Conservation (phyloP, 768 basidiomycete species). For the Naganishia kalamii region DNA sequence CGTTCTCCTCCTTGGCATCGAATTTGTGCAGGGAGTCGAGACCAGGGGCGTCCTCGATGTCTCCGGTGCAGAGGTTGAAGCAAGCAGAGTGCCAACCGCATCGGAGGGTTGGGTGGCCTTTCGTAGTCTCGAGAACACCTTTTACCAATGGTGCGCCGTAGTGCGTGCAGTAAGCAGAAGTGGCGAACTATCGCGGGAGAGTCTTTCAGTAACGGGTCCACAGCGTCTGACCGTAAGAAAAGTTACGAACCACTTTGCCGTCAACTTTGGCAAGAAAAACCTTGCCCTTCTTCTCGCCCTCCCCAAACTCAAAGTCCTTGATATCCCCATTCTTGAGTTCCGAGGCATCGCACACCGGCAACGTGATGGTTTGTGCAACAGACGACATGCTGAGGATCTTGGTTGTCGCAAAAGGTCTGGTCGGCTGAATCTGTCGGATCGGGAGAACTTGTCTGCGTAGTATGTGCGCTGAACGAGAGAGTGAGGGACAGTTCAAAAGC, state of each 20-base stretch:
- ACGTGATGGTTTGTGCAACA: conserved; percentile 47
- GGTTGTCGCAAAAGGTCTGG: conserved; percentile 4
- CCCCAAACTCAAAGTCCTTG: conserved; percentile 74
- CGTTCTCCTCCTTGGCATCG: conserved; percentile 57
- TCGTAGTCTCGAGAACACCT: conserved; percentile 26
- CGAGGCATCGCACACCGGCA: conserved; percentile 55
- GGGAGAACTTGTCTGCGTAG: not conserved
- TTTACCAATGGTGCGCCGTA: conserved; percentile 78
- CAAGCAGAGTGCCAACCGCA: conserved; percentile 89
- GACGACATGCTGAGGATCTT: conserved; percentile 1
- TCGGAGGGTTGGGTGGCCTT: conserved; percentile 1
- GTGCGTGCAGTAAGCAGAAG: conserved; percentile 80
- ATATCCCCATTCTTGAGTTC: conserved; percentile 65
- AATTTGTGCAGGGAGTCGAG: conserved; percentile 73
- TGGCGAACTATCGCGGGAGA: conserved; percentile 50
- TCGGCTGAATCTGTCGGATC: not conserved
- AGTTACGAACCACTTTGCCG: conserved; percentile 54
- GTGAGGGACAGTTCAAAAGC: not conserved
- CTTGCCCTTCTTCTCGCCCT: conserved; percentile 53
- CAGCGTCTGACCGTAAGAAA: conserved; percentile 36
- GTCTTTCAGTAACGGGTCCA: not conserved
- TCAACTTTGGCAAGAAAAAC: conserved; percentile 71
- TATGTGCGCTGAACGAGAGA: not conserved
- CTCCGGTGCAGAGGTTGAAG: conserved; percentile 67
- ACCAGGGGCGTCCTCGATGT: conserved; percentile 75